Base-by-base conservation (phyloP, 2,329 filamentous ascomycete species). In the Aspergillus pseudotamarii region DNA sequence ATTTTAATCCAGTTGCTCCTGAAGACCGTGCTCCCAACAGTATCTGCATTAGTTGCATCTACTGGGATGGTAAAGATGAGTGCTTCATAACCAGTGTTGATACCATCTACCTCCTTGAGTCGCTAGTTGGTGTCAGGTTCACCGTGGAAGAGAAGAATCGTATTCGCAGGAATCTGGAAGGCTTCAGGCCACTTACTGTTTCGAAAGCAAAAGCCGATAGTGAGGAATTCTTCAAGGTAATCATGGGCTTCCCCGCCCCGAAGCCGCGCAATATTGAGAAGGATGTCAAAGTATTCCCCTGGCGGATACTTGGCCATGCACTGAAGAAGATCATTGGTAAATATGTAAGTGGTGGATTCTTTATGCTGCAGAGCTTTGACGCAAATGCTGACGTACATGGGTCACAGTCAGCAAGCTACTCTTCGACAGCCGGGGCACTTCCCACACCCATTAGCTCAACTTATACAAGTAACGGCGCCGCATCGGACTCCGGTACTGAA, bases 251-350 rank as follows among this genome's bases (percentile, higher is more conserved):
- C 75, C 93, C 93, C 14, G 92, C 91, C 64, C 95, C 95, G 2
- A 98, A 98, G 80, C 95, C 95, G 21, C 87, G 95, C 66, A 97
- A 98, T 75, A 99, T 99, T 68, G 95, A 98, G 82, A 99, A 99
- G 82, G 94, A 98, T 73, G 94, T 99, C 75, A 99, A 99, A 81
- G 95, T 98, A 14, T 99, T 98, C 74, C 91, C 93, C 5, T 99
- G 95, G 95, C 95, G 93, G 78, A 92, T 95, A 64, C 84, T 99
- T 51, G 87, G 88, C 56, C 86, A 89, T 64, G 94, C 95, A 0
- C 85, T 99, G 68, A 96, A 96, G 85, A 99, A 99, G 84, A 98
- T 99, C 73, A 96, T 99, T 76, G 90, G 92, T 73, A 99, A 99
- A 90, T 99, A 98, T 79, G 87, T 88, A 81, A 80, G 87, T 86